Evolutionary conservation across 2,329 filamentous ascomycete genomes (phyloP), one percentile per base, ranked within the genome.

Genomic region (Purpureocillium lavendulum): DNA sequence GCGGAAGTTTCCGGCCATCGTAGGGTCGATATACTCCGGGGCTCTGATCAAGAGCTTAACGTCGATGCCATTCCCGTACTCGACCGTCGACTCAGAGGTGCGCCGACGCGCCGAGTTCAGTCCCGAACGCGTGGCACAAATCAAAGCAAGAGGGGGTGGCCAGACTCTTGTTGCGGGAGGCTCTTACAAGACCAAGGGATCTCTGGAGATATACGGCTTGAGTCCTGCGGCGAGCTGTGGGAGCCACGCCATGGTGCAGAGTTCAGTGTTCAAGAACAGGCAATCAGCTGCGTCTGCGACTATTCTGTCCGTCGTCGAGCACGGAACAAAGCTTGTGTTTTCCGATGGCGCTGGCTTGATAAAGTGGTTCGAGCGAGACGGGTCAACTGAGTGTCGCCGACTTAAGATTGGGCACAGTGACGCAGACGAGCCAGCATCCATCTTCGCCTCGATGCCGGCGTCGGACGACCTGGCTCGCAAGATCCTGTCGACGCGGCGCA

Each of bases 341-440:
- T 86, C 86, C 3, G 90, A 97, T 53, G 84, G 84, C 1, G 79
- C 87, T 17, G 90, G 90, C 0, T 79, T 82, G 37, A 60, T 97
- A 46, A 90, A 87, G 57, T 97, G 90, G 89, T 78, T 94, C 33
- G 90, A 97, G 60, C 73, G 89, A 29, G 87, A 96, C 53, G 88
- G 85, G 1, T 69, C 71, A 44, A 80, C 75, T 6, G 75, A 80
- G 48, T 71, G 74, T 32, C 66, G 76, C 36, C 60, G 64, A 45
- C 64, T 70, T 45, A 70, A 64, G 47, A 71, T 82, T 21, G 75
- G 77, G 2, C 67, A 76, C 42, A 73, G 71, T 50, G 69, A 75
- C 43, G 52, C 59, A 35, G 56, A 62, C 18, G 63, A 65, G 33
- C 62, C 64, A 8, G 57, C 61, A 8, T 75, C 70, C 9, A 62